Base-by-base conservation (phyloP, 306 rosid genomes). In the Notholithocarpus densiflorus region DNA sequence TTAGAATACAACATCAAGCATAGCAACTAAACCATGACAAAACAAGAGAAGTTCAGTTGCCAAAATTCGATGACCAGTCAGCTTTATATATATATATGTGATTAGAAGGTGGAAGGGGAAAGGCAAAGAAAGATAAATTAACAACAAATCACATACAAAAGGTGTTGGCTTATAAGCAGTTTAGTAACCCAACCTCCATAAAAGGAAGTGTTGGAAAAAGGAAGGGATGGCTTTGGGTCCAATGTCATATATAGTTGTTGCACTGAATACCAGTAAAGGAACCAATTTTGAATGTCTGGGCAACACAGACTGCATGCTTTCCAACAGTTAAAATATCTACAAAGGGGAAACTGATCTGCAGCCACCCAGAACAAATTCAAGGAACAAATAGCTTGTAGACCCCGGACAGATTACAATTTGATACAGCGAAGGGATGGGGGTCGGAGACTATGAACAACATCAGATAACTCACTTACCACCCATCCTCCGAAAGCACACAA, bases 401-500 rank as follows among this genome's bases (percentile, higher is more conserved):
- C 83, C 79, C 77, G n/a, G 65, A 77, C 68, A 24, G 68, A 78
- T 72, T 72, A 80, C 78, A 80, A 77, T 77, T 71, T 69, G 77
- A 83, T 68, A 82, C 80, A 77, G 75, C 65, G 76, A 62, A 59
- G 74, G 57, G 87, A 69, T 73, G 84, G 85, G 83, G 86, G 71
- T 78, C 77, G 82, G 82, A 84, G 88, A 84, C 80, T 78, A 81
- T 78, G 88, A 84, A 77, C 82, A 78, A 68, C 82, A 78, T 78
- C 80, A 81, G 73, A 79, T 72, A 81, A 73, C 83, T 83, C 87
- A 86, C 89, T 81, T 80, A 81, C 88, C 84, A 73, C 86, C 88
- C 82, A 80, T 68, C 85, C 82, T 81, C 86, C 64, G 62, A 81
- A 57, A 79, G 82, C 88, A 55, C 84, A 81, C 81, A n/a, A 81